Evolutionary conservation across 169 alveolate species (phyloP).

Genomic region (Plasmodium fragile): DNA sequence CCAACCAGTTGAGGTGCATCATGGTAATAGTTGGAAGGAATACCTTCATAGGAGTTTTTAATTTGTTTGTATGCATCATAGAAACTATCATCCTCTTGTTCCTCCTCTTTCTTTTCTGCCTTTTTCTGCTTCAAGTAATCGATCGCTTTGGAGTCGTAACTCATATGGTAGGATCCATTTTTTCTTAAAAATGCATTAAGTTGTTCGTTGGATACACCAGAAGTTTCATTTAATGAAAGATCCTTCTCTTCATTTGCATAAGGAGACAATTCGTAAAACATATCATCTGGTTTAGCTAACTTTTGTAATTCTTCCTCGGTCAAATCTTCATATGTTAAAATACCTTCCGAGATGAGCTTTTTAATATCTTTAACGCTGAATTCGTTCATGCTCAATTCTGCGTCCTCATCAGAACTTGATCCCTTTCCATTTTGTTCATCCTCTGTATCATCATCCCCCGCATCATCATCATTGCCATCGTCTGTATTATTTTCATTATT

Average conservation of each 20-base stretch:
- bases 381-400: constrained; percentile 16
- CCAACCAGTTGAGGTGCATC: constrained; percentile 65
- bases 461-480: not conserved
- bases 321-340: constrained; percentile 39
- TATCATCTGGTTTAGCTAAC: constrained; percentile 37
- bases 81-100: constrained; percentile 35
- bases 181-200: constrained; percentile 12
- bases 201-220: constrained; percentile 58
- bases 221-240: constrained; percentile 31
- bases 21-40: constrained; percentile 51
- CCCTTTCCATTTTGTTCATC: not conserved
- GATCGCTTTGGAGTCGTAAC: constrained; percentile 58
- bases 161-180: constrained; percentile 62
- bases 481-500: not conserved
- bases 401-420: not conserved
- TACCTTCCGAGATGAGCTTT: constrained; percentile 22
- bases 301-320: constrained; percentile 48
- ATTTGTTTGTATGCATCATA: constrained; percentile 73
- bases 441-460: not conserved
- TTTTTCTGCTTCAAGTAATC: constrained; percentile 60
- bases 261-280: constrained; percentile 57
- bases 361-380: constrained; percentile 27
- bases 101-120: constrained; percentile 64
- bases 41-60: constrained; percentile 50
- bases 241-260: constrained; percentile 62